A percentile compares a stretch with the other conserved stretches of the same genome.
Conservation (phyloP, 371 early-diverging fungal species). For the Mortierella sp. region DNA sequence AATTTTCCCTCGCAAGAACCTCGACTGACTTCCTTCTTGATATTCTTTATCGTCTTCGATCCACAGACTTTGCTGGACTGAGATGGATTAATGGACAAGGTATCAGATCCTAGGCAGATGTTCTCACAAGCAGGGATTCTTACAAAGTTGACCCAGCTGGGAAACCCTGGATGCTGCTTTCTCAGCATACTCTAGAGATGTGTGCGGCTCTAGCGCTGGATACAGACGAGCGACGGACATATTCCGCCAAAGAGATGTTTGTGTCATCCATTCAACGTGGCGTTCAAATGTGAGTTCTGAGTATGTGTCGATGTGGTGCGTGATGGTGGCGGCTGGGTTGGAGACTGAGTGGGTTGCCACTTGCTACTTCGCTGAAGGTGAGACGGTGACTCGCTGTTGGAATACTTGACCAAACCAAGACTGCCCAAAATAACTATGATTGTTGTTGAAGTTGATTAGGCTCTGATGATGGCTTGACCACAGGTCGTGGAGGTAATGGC, state of each 20-base stretch:
- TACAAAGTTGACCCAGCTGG: slow-evolving; percentile 55
- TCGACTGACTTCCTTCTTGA: neutral
- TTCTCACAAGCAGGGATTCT: slow-evolving; percentile 37
- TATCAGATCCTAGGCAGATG: slow-evolving; percentile 16
- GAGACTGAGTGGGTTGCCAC: neutral
- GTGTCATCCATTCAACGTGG: slow-evolving; percentile 54
- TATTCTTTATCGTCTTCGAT: slow-evolving; percentile 5
- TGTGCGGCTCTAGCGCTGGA: slow-evolving; percentile 22
- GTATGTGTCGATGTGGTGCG: slow-evolving; percentile 44
- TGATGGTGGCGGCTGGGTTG: slow-evolving; percentile 29
- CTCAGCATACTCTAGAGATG: slow-evolving; percentile 33
- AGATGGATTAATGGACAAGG: slow-evolving; percentile 11
- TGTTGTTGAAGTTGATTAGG: slow-evolving; percentile 4
- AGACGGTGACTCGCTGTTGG: slow-evolving; percentile 4
- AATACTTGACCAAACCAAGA: slow-evolving; percentile 25
- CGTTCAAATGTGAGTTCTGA: slow-evolving; percentile 51
- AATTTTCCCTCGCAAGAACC: slow-evolving; percentile 28
- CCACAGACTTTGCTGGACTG: slow-evolving; percentile 6
- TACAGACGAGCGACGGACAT: slow-evolving; percentile 51
- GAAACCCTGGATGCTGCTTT: slow-evolving; percentile 40
- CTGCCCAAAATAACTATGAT: slow-evolving; percentile 22
- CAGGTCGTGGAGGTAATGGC: slow-evolving; percentile 24
- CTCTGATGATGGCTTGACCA: neutral
- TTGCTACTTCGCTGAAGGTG: slow-evolving; percentile 6
- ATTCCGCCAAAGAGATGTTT: slow-evolving; percentile 55